These are phyloP conservation scores for Calocera viscosa DNA, from an alignment of 768 basidiomycete species.

Conservation along the genomic window DNA sequence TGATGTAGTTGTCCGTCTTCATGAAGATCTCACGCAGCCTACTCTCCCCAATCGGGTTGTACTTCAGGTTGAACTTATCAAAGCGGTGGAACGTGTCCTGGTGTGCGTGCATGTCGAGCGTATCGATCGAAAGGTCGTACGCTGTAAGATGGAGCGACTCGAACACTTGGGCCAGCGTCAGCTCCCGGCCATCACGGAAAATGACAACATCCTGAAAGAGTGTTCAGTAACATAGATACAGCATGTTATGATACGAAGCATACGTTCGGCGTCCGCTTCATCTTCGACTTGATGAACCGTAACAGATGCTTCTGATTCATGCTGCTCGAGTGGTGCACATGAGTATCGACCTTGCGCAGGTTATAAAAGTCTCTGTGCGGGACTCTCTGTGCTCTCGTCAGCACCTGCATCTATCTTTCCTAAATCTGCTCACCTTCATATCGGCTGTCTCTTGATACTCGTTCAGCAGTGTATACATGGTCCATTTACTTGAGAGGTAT, in stretches of 20 bases:
- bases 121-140: constrained; percentile 97
- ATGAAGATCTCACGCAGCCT: constrained; percentile 91
- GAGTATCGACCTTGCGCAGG: constrained; percentile 94
- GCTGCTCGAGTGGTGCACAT: constrained; percentile 95
- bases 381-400: constrained; percentile 39
- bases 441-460: constrained; percentile 89
- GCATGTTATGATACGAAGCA: constrained; percentile 17
- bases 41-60: constrained; percentile 93
- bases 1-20: constrained; percentile 91
- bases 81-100: constrained; percentile 97
- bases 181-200: constrained; percentile 77
- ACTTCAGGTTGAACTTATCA: constrained; percentile 95
- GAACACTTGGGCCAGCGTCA: constrained; percentile 91
- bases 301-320: constrained; percentile 99
- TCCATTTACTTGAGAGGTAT: constrained; percentile 87
- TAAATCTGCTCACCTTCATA: constrained; percentile 65
- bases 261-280: constrained; percentile 77
- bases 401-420: not conserved
- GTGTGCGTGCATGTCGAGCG: constrained; percentile 98
- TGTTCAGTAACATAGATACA: constrained; percentile 4
- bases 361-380: constrained; percentile 98
- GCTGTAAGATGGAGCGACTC: constrained; percentile 87
- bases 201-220: constrained; percentile 76
- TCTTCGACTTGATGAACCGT: constrained; percentile 97
- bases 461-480: constrained; percentile 81